Percentiles rank a stretch among this genome's conserved stretches.
Evolutionary conservation across 768 basidiomycete species (phyloP).

Genomic region (Suillus occidentalis): DNA sequence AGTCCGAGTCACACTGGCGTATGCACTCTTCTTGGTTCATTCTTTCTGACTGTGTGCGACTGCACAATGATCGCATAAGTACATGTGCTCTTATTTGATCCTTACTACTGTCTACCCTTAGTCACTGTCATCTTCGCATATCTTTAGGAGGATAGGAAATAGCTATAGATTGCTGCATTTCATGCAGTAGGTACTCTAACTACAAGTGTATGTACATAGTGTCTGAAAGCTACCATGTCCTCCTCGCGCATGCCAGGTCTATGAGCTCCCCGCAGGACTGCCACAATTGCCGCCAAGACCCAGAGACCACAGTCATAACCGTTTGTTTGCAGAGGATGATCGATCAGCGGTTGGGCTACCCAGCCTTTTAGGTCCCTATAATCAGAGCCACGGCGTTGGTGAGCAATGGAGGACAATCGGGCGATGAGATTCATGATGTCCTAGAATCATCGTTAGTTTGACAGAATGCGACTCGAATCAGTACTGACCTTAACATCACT

Average conservation of each 20-base stretch:
- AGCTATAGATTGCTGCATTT: too few relatives aligned
- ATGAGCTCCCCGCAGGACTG: conserved; percentile 16
- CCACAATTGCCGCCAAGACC: conserved; percentile 22
- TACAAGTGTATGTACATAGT: conserved; percentile 7
- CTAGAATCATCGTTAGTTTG: background rate
- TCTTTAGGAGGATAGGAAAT: too few relatives aligned
- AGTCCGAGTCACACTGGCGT: too few relatives aligned
- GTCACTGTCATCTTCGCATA: too few relatives aligned
- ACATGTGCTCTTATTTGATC: too few relatives aligned
- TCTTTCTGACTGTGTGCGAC: too few relatives aligned
- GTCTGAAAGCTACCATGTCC: conserved; percentile 12
- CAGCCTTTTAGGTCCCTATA: background rate
- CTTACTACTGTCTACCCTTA: too few relatives aligned
- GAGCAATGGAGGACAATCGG: background rate
- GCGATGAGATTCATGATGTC: background rate
- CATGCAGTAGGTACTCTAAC: background rate
- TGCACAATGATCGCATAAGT: too few relatives aligned
- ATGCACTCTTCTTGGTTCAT: too few relatives aligned
- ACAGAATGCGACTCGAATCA: background rate
- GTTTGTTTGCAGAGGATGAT: conserved; percentile 15
- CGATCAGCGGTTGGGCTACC: background rate
- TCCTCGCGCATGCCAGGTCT: conserved; percentile 12
- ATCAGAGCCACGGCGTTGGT: background rate
- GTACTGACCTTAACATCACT: background rate
- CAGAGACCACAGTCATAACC: conserved; percentile 25